Conservation (phyloP, 306 rosid species). For the Abrus precatorius region DNA sequence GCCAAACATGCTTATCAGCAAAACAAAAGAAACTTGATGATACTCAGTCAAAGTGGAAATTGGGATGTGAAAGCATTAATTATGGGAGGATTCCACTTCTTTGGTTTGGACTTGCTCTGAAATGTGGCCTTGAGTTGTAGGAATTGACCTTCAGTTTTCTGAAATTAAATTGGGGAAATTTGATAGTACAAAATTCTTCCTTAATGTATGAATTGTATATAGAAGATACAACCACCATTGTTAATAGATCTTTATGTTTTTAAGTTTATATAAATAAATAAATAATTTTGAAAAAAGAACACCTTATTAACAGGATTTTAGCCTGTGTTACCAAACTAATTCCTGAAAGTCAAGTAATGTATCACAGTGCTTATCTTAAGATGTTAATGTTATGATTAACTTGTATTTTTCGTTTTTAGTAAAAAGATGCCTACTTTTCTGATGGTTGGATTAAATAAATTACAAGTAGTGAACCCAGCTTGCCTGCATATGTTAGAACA, state of each 20-base stretch:
- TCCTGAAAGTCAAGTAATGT: background rate
- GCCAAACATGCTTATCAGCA: background rate
- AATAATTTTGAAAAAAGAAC: background rate
- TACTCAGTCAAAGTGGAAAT: background rate
- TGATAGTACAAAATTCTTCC: conserved; percentile 21
- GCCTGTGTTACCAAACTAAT: background rate
- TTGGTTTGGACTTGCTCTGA: conserved; percentile 17
- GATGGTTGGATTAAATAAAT: conserved; percentile 27
- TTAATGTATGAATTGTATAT: background rate
- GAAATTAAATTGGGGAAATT: conserved; percentile 7
- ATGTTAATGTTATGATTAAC: background rate
- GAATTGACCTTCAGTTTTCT: conserved; percentile 10
- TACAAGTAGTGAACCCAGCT: conserved; percentile 3
- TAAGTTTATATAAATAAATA: background rate
- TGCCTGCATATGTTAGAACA: conserved; percentile 26
- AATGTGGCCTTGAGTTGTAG: conserved; percentile 2
- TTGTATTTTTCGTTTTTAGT: background rate
- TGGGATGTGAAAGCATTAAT: background rate
- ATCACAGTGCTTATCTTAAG: background rate
- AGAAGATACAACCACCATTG: background rate
- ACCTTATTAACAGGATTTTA: background rate
- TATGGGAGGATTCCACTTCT: background rate
- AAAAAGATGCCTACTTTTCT: conserved; percentile 9
- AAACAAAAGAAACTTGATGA: background rate
- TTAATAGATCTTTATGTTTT: background rate